A percentile compares a stretch with the other conserved stretches of the same genome.
Evolutionary conservation across 208 protist species (phyloP).

Genomic region (Histomonas meleagridis): DNA sequence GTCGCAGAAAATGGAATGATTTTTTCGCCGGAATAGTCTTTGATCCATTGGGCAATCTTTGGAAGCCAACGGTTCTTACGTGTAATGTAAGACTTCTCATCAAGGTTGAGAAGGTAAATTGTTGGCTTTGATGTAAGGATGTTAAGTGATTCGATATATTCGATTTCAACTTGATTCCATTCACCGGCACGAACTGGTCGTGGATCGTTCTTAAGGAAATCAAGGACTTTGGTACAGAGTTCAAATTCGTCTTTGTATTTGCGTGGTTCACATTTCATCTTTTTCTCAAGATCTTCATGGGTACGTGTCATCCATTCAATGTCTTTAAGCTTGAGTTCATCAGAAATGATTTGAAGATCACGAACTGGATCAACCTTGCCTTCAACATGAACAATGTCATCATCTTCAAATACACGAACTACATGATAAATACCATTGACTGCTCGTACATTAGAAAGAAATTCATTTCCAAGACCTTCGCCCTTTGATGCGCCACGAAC

Average conservation of each 20-base stretch:
- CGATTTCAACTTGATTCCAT: slow-evolving; percentile 35
- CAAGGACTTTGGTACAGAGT: background rate
- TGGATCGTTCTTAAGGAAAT: background rate
- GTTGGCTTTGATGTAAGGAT: slow-evolving; percentile 42
- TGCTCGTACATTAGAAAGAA: slow-evolving; percentile 48
- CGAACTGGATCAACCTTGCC: slow-evolving; percentile 46
- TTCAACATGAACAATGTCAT: slow-evolving; percentile 45
- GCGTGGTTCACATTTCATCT: background rate
- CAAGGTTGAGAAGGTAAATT: slow-evolving; percentile 41
- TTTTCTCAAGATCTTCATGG: background rate
- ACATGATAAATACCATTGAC: slow-evolving; percentile 53
- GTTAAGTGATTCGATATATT: background rate
- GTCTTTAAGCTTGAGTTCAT: slow-evolving; percentile 46
- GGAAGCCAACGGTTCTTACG: background rate
- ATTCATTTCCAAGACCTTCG: slow-evolving; percentile 49
- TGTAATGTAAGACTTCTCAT: slow-evolving; percentile 21
- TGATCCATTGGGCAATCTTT: slow-evolving; percentile 23
- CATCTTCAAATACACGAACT: slow-evolving; percentile 44
- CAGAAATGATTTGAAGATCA: slow-evolving; percentile 48
- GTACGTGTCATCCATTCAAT: background rate
- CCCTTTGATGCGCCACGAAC: slow-evolving; percentile 47
- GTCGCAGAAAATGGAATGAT: slow-evolving; percentile 35
- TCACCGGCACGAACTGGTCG: background rate
- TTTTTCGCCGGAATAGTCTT: background rate
- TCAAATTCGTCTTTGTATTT: slow-evolving; percentile 37